Percentiles rank a stretch among this genome's conserved stretches.
These are phyloP conservation scores for Amanita subjunquillea DNA, from an alignment of 768 basidiomycete genomes.

Conservation along the genomic window DNA sequence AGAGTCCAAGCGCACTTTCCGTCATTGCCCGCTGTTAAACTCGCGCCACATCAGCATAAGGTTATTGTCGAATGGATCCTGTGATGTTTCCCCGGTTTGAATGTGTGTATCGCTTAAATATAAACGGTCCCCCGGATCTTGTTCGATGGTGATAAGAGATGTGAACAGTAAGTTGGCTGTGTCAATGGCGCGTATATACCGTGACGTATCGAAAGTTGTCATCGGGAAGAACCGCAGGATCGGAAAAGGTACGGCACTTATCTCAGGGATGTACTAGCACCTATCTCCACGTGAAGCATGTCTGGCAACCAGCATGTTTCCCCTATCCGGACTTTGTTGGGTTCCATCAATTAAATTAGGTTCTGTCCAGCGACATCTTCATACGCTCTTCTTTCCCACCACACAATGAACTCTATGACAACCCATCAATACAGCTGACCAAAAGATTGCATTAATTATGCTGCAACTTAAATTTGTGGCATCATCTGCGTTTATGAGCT, in stretches of 20 bases:
- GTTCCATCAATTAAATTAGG: not conserved
- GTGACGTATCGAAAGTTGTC: not conserved
- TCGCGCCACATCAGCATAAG: not conserved
- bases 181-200: not conserved
- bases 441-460: too few species aligned
- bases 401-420: not conserved
- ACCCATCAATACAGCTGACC: not conserved
- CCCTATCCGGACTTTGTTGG: not conserved
- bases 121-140: not conserved
- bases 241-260: not conserved
- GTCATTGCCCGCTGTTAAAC: not conserved
- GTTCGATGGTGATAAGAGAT: not conserved
- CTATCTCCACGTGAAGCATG: not conserved
- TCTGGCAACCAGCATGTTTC: slow-evolving; percentile 1
- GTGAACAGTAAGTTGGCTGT: not conserved
- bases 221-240: not conserved
- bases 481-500: not conserved
- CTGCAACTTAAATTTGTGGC: too few species aligned
- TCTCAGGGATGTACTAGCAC: not conserved
- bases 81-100: not conserved
- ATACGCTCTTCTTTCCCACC: not conserved
- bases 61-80: not conserved
- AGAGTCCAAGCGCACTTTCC: not conserved
- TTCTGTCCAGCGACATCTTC: not conserved
- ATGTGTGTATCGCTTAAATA: not conserved